Evolutionary conservation across 768 basidiomycete species (phyloP).

Genomic region (Lentinula raphanica): DNA sequence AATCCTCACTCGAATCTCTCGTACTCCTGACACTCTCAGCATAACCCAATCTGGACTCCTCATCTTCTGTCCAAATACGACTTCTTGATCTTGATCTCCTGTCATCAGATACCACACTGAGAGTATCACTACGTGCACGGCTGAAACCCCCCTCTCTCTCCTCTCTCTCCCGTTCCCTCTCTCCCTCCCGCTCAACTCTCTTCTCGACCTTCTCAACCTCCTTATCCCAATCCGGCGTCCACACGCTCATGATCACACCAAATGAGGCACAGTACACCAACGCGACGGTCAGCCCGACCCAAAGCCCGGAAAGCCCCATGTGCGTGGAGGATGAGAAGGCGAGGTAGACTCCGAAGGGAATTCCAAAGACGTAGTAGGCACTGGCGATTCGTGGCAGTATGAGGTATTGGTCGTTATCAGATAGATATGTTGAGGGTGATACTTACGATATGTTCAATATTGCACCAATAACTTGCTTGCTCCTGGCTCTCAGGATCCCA

Average conservation of each 20-base stretch:
- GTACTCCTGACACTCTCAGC: neutral
- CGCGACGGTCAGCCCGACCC: slow-evolving; percentile 75
- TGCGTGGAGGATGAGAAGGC: slow-evolving; percentile 45
- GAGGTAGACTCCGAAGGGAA: slow-evolving; percentile 78
- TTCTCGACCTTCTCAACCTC: slow-evolving; percentile 60
- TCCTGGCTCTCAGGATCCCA: slow-evolving; percentile 79
- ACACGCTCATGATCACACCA: slow-evolving; percentile 48
- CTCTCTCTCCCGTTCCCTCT: neutral
- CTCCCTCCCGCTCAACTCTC: slow-evolving; percentile 43
- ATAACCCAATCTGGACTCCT: neutral
- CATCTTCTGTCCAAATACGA: neutral
- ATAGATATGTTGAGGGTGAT: neutral
- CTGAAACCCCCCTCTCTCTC: neutral
- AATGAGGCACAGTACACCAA: slow-evolving; percentile 52
- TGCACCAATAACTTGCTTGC: slow-evolving; percentile 75
- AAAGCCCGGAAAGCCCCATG: slow-evolving; percentile 68
- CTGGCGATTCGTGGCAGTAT: too few relatives aligned
- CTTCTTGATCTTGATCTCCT: neutral
- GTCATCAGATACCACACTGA: neutral
- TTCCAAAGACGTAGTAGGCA: slow-evolving; percentile 32
- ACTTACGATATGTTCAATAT: slow-evolving; percentile 68
- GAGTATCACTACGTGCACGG: neutral
- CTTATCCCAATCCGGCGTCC: slow-evolving; percentile 57
- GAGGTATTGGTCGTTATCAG: too few relatives aligned
- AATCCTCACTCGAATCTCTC: neutral